These are phyloP conservation scores for Coemansia sp. DNA, from an alignment of 192 early-diverging fungal genomes.

Conservation along the genomic window DNA sequence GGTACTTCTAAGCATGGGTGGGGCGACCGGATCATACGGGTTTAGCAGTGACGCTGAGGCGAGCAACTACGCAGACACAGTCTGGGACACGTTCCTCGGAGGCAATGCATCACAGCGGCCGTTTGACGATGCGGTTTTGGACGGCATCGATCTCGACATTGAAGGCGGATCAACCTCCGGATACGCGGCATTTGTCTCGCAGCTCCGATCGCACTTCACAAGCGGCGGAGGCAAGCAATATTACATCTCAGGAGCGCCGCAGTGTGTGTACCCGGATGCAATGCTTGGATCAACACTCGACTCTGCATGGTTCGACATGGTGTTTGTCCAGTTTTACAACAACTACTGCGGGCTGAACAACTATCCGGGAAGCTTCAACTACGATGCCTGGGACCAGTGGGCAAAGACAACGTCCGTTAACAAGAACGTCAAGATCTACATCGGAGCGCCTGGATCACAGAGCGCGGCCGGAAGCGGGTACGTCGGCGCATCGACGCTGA, in stretches of 20 bases:
- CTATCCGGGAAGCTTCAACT: conserved; percentile 57
- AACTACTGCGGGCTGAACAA: conserved; percentile 61
- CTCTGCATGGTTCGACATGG: conserved; percentile 63
- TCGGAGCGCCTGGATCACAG: conserved; percentile 60
- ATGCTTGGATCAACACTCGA: conserved; percentile 59
- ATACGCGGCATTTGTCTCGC: conserved; percentile 55
- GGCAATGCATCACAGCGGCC: conserved; percentile 59
- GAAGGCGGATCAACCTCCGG: conserved; percentile 55
- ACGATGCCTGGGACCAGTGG: conserved; percentile 63
- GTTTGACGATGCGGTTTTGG: conserved; percentile 60
- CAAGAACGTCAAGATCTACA: conserved; percentile 59
- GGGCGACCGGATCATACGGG: conserved; percentile 61
- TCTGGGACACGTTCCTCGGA: conserved; percentile 65
- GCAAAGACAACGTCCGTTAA: conserved; percentile 57
- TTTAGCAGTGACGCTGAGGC: conserved; percentile 53
- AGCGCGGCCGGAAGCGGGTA: conserved; percentile 58
- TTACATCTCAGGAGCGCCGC: conserved; percentile 61
- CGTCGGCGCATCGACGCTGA: conserved; percentile 38
- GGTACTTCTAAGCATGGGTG: conserved; percentile 65
- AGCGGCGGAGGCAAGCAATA: conserved; percentile 51
- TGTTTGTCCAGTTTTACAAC: conserved; percentile 69
- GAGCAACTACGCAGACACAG: conserved; percentile 54
- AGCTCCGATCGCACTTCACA: conserved; percentile 52
- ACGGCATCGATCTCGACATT: conserved; percentile 64
- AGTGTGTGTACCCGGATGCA: conserved; percentile 63